Evolutionary conservation across 78 protist genomes (phyloP).

Genomic region (Chrysochromulina parva): DNA sequence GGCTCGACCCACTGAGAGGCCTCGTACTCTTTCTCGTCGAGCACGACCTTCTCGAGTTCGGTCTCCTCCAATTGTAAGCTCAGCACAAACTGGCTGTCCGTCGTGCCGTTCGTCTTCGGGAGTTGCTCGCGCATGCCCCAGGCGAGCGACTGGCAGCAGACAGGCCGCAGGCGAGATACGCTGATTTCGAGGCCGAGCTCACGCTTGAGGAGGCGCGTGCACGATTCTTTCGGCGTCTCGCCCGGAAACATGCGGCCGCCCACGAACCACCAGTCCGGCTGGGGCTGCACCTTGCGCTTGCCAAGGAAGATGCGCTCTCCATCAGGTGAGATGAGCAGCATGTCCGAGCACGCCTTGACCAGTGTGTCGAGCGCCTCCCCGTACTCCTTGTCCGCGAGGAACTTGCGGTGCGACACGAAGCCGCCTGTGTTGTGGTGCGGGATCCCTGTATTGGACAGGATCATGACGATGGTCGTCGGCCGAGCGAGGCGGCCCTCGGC

Average conservation of each 20-base stretch:
- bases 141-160: background rate
- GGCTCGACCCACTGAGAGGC: background rate
- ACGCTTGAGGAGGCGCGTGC: background rate
- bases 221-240: background rate
- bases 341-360: background rate
- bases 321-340: background rate
- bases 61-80: too few species aligned
- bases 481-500: too few species aligned
- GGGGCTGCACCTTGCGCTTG: background rate
- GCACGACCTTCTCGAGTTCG: background rate
- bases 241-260: background rate
- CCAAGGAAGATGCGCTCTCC: background rate
- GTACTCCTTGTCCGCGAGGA: background rate
- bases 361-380: background rate
- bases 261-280: constrained; percentile 13
- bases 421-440: background rate
- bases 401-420: background rate
- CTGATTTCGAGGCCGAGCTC: background rate
- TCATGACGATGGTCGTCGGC: too few species aligned
- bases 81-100: background rate
- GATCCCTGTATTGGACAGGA: too few species aligned
- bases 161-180: background rate
- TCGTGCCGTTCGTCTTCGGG: background rate
- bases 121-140: background rate
- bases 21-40: background rate